Evolutionary conservation across 192 early-diverging fungal genomes (phyloP), one percentile per base, ranked within the genome.

Genomic region (Funneliformis geosporum): DNA sequence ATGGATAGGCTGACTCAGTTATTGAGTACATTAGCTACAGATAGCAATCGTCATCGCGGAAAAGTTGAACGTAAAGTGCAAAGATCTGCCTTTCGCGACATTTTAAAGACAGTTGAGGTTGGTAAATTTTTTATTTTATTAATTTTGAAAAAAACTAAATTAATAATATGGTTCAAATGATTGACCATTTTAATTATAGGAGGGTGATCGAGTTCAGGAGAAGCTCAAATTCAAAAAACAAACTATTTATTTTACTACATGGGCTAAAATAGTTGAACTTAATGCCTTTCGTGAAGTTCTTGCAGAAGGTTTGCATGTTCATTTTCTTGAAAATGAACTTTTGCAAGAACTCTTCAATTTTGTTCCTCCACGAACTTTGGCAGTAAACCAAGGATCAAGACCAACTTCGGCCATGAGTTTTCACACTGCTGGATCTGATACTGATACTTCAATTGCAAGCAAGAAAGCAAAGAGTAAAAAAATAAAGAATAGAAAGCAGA

Each of bases 11-110:
- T 79, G 55, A 85, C 76, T 33, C 66, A 66, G 1, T 85, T 90
- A 18, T 75, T 94, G 59, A 84, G 83, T 8, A 79, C 82, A 42
- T 81, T 94, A 4, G 85, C 85, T 16, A 87, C 89, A 38, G 91
- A 93, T 79, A 90, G 87, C 66, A 85, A 68, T 71, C 85, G 88
- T 71, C 86, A 86, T 42, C 87, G 88, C 18, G 87, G 85, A 21
- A 90, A 90, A 77, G 87, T 88, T 68, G 90, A 89, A 76, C 79
- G 85, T 12, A 84, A 82, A 8, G 70, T 84, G 46, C 92, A 93
- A 67, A 87, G 90, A 40, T 87, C 85, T 1, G 88, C 87, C 1
- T 88, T 94, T 76, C 83, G 93, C 67, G 92, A 93, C 76, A 88
- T 94, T 44, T 68, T 93, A 12, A 80, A 78, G 39, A 91, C 86